Evolutionary conservation across 805 yeast species (phyloP), one percentile per base, ranked within the genome.

Genomic region (Kluyveromyces wickerhamii): DNA sequence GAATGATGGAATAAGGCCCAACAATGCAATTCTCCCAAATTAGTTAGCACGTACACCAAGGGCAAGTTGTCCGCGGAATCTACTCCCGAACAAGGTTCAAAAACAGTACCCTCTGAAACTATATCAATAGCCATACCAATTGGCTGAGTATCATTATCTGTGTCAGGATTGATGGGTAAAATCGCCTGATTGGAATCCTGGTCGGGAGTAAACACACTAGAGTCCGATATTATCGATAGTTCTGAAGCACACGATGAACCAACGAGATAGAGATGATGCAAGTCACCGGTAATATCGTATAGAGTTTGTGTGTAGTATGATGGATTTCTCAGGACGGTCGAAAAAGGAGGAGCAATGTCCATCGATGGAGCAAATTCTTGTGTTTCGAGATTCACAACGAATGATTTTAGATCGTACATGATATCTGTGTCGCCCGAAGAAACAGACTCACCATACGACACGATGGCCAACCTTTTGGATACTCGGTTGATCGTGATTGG

Each of bases 171-270:
- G 45, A 84, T 62, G 1, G 95, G 95, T 42, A 85, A 62, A 17
- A 74, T 69, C 0, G 95, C 94, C 32, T 82, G 67, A 46, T 74
- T 75, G 4, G 77, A 64, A 49, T 87, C 96, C 45, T 80, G 81
- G 3, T 70, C 55, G 7, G 77, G 77, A 20, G 60, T 60, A 1
- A 79, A 48, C 3, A 63, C 49, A 13, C 57, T 54, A 0, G 44
- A 31, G 1, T 60, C 45, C 2, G 74, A 63, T 17, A 71, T 39
- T 1, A 78, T 57, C 6, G 72, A 57, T 11, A 82, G 48, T 36
- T 83, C 95, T 3, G 82, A 66, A 0, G 92, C 73, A 16, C 74
- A 67, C 0, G 87, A 71, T 2, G 80, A 71, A 1, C 83, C 71
- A 1, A 80, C 39, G 14, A 85, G 40, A 16, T 65, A 44, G 2